Conservation (phyloP, 352 stramenopile genomes). For the Globisporangium spinosum region DNA sequence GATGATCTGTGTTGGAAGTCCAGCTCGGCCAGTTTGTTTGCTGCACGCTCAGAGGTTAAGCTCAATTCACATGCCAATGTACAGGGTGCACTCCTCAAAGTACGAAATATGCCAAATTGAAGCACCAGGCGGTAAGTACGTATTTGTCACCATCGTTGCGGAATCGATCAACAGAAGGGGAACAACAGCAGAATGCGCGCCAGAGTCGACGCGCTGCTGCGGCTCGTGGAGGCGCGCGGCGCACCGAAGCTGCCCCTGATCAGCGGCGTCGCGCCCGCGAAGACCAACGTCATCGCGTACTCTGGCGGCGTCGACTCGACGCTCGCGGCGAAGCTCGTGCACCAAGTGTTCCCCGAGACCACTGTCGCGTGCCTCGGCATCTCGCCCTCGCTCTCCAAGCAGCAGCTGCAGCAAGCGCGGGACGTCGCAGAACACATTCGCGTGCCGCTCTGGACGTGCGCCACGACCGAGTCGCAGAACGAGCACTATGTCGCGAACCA, state of each 20-base stretch:
- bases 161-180: neutral
- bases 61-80: no score
- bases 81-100: neutral
- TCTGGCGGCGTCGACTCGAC: conserved; percentile 96
- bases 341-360: conserved; percentile 68
- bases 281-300: conserved; percentile 86
- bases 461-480: conserved; percentile 80
- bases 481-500: conserved; percentile 92
- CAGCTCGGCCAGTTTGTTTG: no score
- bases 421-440: conserved; percentile 86
- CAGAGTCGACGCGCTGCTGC: conserved; percentile 37
- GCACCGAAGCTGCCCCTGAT: conserved; percentile 1
- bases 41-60: no score
- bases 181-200: conserved; percentile 6
- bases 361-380: conserved; percentile 90
- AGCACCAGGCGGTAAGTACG: neutral
- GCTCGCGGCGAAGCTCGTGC: conserved; percentile 90
- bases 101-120: neutral
- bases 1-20: no score
- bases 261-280: neutral
- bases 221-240: conserved; percentile 32
- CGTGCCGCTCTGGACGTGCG: conserved; percentile 84
- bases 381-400: conserved; percentile 85
- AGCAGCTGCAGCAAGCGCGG: conserved; percentile 88
- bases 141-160: neutral